A percentile compares a stretch with the other conserved stretches of the same genome.
Conservation (phyloP, 352 stramenopile species). For the Saprolegnia parasitica region DNA sequence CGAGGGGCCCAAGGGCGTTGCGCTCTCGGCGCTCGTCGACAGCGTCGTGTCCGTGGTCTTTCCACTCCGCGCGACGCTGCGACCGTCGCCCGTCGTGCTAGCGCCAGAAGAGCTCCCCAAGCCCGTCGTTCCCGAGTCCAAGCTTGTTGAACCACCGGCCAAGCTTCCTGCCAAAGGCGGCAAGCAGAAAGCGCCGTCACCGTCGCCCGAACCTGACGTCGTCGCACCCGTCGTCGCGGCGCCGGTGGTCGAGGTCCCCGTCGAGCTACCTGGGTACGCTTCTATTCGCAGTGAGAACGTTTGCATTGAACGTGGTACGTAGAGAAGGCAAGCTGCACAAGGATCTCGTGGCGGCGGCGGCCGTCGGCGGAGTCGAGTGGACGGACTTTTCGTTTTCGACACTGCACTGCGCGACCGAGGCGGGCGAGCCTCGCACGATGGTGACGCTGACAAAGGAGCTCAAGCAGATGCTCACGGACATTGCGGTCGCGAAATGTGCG, state of each 20-base stretch:
- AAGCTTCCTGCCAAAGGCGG: not conserved
- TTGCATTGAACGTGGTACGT: not conserved
- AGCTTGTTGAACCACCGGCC: not conserved
- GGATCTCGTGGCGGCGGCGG: constrained; percentile 39
- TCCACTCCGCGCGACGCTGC: not conserved
- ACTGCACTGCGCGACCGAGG: constrained; percentile 27
- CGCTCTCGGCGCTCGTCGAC: constrained; percentile 56
- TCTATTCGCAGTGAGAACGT: not conserved
- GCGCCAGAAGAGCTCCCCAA: constrained; percentile 14
- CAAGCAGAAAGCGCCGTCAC: not conserved
- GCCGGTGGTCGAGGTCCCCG: constrained; percentile 40
- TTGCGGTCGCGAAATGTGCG: constrained; percentile 44
- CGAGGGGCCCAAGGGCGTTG: constrained; percentile 23
- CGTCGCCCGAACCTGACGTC: not conserved
- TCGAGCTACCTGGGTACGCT: not conserved
- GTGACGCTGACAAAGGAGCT: constrained; percentile 42
- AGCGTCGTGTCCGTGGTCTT: constrained; percentile 44
- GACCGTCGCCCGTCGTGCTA: not conserved
- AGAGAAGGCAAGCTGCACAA: constrained; percentile 37
- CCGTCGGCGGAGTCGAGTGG: constrained; percentile 55
- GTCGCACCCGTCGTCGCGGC: constrained; percentile 14
- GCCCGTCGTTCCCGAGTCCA: not conserved
- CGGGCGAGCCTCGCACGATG: constrained; percentile 29
- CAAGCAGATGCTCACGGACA: constrained; percentile 32
- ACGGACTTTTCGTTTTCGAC: constrained; percentile 71